Evolutionary conservation across 2,329 filamentous ascomycete genomes (phyloP).

Genomic region (Neofusicoccum parvum): DNA sequence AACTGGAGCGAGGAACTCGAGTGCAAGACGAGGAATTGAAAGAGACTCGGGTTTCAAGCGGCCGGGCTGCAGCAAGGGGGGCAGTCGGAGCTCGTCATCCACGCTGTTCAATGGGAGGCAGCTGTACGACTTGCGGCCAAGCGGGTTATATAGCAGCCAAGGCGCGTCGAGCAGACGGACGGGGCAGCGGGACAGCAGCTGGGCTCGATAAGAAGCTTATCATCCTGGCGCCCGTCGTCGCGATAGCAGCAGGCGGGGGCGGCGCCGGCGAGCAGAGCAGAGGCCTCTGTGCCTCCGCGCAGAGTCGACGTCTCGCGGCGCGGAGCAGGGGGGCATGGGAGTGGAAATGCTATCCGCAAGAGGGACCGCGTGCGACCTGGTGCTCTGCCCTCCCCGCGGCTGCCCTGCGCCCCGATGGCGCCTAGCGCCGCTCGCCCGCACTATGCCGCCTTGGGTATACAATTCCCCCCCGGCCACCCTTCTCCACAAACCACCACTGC

Average conservation of each 20-base stretch:
- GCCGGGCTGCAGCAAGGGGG: neutral
- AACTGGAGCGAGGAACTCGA: neutral
- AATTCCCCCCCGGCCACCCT: constrained; percentile 5
- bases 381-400: neutral
- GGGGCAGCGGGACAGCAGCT: neutral
- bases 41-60: too few relatives aligned
- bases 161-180: neutral
- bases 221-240: neutral
- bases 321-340: constrained; percentile 3
- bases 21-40: neutral
- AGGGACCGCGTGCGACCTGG: constrained; percentile 16
- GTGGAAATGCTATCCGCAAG: constrained; percentile 21
- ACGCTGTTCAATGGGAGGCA: neutral
- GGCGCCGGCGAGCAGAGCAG: neutral
- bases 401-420: constrained; percentile 11
- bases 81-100: neutral
- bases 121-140: neutral
- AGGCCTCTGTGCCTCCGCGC: neutral
- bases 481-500: constrained; percentile 1
- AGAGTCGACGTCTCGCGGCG: too few relatives aligned
- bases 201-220: constrained; percentile 14
- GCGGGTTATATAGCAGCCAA: constrained; percentile 1
- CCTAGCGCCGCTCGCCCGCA: neutral
- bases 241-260: constrained; percentile 7
- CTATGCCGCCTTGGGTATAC: constrained; percentile 19